These are phyloP conservation scores for Hypoxylon subgilvum DNA, from an alignment of 495 filamentous ascomycete genomes.

Conservation along the genomic window DNA sequence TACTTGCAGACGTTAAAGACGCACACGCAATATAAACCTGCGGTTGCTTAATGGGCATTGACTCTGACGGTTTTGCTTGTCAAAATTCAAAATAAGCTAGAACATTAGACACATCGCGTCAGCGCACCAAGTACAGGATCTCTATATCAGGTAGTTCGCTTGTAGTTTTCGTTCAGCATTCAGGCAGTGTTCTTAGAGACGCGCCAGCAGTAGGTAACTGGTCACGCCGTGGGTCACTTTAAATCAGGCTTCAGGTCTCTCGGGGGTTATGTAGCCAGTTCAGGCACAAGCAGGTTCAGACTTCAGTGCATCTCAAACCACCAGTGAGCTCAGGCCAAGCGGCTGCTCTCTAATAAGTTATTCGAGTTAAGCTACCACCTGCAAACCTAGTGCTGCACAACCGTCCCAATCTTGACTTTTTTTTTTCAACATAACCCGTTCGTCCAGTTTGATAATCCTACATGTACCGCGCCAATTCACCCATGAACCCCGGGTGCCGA, in stretches of 20 bases:
- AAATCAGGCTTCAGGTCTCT: slow-evolving; percentile 7
- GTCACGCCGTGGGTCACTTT: slow-evolving; percentile 9
- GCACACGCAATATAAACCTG: no score
- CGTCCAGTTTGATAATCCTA: slow-evolving; percentile 31
- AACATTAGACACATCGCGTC: slow-evolving; percentile 6
- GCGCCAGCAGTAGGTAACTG: no score
- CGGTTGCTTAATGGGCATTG: no score
- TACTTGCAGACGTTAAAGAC: no score
- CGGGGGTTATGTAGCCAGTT: no score
- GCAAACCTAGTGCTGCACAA: slow-evolving; percentile 19
- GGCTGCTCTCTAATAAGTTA: no score
- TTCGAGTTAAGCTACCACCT: slow-evolving; percentile 33
- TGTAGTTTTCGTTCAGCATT: slow-evolving; percentile 20
- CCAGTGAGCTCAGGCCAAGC: slow-evolving; percentile 8
- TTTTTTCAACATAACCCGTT: slow-evolving; percentile 34
- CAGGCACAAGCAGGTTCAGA: slow-evolving; percentile 1
- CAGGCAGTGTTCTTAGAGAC: no score
- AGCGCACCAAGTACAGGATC: slow-evolving; percentile 11
- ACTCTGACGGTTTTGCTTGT: no score
- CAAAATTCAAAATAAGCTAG: slow-evolving; percentile 2
- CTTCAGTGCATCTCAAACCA: slow-evolving; percentile 12
- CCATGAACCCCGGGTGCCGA: slow-evolving; percentile 24
- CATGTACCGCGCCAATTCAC: slow-evolving; percentile 33
- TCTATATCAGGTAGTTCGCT: slow-evolving; percentile 3
- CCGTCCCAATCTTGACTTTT: slow-evolving; percentile 26